phyloP scores from a whole-genome alignment of 352 stramenopile genomes.

The Halophytophthora polymorphica region DNA sequence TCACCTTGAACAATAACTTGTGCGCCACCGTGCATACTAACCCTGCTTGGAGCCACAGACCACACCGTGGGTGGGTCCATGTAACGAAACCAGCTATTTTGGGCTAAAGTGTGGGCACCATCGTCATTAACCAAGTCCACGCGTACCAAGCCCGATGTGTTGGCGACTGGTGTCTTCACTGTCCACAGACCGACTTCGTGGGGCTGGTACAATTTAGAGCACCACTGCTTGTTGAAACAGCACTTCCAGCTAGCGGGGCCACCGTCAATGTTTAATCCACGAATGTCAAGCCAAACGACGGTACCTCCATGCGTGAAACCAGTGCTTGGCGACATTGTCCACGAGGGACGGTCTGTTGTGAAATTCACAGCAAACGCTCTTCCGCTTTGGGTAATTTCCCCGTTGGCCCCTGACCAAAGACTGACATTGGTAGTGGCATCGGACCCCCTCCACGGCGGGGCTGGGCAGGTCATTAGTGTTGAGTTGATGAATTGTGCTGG shows the following conservation, averaged over 20 bases:
- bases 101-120: neutral
- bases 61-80: constrained; percentile 17
- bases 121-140: constrained; percentile 14
- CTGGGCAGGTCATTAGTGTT: constrained; percentile 28
- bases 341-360: constrained; percentile 8
- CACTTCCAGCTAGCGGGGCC: constrained; percentile 22
- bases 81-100: constrained; percentile 38
- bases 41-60: constrained; percentile 18
- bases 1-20: constrained; percentile 24
- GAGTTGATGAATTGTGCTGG: constrained; percentile 34
- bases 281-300: constrained; percentile 7
- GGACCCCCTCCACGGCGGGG: constrained; percentile 16
- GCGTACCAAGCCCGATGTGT: constrained; percentile 14
- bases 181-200: constrained; percentile 2
- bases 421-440: constrained; percentile 17
- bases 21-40: constrained; percentile 17
- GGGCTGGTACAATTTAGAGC: constrained; percentile 13
- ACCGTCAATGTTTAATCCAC: neutral
- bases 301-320: constrained; percentile 14
- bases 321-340: constrained; percentile 23
- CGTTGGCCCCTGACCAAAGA: constrained; percentile 25
- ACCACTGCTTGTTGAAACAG: constrained; percentile 32
- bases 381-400: constrained; percentile 3
- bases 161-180: constrained; percentile 14
- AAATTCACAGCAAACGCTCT: neutral